Base-by-base conservation (phyloP, 2,329 filamentous ascomycete genomes). In the Pseudogymnoascus sp. region DNA sequence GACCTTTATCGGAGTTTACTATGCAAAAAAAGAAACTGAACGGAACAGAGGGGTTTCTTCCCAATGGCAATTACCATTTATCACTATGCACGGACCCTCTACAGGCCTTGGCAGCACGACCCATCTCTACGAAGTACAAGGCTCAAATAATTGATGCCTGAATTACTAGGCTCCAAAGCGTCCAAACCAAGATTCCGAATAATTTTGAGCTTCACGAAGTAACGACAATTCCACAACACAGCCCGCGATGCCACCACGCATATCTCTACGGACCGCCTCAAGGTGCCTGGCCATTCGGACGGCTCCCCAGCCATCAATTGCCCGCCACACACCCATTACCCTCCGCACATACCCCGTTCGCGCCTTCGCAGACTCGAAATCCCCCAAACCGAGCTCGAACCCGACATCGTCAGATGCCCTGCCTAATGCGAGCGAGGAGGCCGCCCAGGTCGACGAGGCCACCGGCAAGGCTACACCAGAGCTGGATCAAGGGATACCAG, bases 351-450 rank as follows among this genome's bases (percentile, higher is more conserved):
- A 65, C 14, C 59, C 68, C 58, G 66, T 67, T 59, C 69, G 72
- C 67, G 66, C 66, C 11, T 72, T 68, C 60, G 70, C 69, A 40
- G 69, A 71, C 40, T 66, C 70, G 59, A 71, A 72, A 59, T 49
- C 64, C 9, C 67, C 65, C 52, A 63, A 62, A 41, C 38, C 31
- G 14, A 28, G 67, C 45, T 72, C 72, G 52, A 79, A 78, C 21
- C 78, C 82, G 11, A 83, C 81, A 63, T 78, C 80, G 74, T 41
- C 58, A 60, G 78, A 82, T 65, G 73, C 72, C 31, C 74, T 86
- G 61, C 82, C 83, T 43, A 80, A 85, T 75, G 83, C 88, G 31
- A 87, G 81, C 65, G 84, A 89, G 71, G 86, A 90, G 72, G 85
- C 86, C 33, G 82, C 82, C 40, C 81, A 83, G 67, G 80, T 83